Evolutionary conservation across 2,329 filamentous ascomycete genomes (phyloP), one percentile per base, ranked within the genome.

Genomic region (Volutella citrinella): DNA sequence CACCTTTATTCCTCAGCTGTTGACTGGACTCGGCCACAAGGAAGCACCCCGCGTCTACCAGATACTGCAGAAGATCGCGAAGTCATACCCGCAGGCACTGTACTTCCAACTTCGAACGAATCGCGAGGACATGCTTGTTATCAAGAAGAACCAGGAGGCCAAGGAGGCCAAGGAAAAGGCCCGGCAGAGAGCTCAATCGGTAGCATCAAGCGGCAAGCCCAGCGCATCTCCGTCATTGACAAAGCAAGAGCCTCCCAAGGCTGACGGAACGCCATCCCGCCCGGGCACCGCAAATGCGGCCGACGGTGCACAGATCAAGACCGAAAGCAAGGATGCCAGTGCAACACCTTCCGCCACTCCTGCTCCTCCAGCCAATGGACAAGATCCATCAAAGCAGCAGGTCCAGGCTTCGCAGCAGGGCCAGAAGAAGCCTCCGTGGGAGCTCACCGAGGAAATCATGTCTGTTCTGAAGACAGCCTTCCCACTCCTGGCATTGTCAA

Each of bases 41-140:
- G 94, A 99, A 63, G 91, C 89, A 10, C 80, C 82, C 5, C 84
- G 94, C 29, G 87, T 91, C 27, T 85, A 93, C 57, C 78, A 80
- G 31, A 87, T 99, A 30, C 74, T 99, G 13, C 77, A 88, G 16
- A 95, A 93, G 69, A 88, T 99, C 55, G 93, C 93, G 32, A 96
- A 96, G 68, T 82, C 86, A 1, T 98, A 95, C 57, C 93, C 93
- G 3, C 93, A 99, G 57, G 84, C 93, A 4, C 72, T 99, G 18
- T 98, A 96, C 70, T 97, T 97, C 72, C 83, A 95, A 57, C 76
- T 98, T 18, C 76, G 93, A 39, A 98, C 91, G 2, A 95, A 86
- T 46, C 76, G 91, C 25, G 93, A 99, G 61, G 94, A 99, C 58
- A 90, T 96, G 81, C 70, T 87, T 35, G 76, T 83, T 24, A 94